A percentile compares a stretch with the other conserved stretches of the same genome.
Evolutionary conservation across 2,329 filamentous ascomycete species (phyloP).

Genomic region (Neocucurbitaria cava): DNA sequence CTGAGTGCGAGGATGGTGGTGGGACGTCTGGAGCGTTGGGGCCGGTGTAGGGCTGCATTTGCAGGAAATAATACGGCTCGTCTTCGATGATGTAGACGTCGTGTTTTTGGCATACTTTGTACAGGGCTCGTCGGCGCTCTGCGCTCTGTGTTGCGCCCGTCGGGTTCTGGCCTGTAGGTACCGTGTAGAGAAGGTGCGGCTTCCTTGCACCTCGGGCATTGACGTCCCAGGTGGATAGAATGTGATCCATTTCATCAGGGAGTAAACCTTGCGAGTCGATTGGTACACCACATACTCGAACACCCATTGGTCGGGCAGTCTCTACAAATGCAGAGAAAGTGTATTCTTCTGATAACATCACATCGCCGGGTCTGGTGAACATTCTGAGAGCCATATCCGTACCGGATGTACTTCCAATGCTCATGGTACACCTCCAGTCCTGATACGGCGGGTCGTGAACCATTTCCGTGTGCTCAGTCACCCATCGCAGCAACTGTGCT

Average conservation of each 20-base stretch:
- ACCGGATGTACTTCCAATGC: slow-evolving; percentile 83
- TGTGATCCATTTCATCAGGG: slow-evolving; percentile 66
- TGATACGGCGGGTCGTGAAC: slow-evolving; percentile 85
- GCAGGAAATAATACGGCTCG: slow-evolving; percentile 93
- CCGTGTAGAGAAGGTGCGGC: slow-evolving; percentile 72
- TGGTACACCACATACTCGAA: slow-evolving; percentile 65
- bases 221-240: slow-evolving; percentile 71
- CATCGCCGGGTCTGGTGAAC: slow-evolving; percentile 78
- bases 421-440: slow-evolving; percentile 87
- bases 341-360: slow-evolving; percentile 86
- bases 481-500: slow-evolving; percentile 85
- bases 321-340: slow-evolving; percentile 82
- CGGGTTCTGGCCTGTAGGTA: slow-evolving; percentile 87
- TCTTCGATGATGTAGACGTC: slow-evolving; percentile 89
- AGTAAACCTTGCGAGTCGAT: slow-evolving; percentile 73
- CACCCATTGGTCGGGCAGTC: slow-evolving; percentile 68
- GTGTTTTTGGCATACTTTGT: slow-evolving; percentile 80
- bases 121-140: slow-evolving; percentile 73
- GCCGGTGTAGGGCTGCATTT: slow-evolving; percentile 78
- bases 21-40: slow-evolving; percentile 59
- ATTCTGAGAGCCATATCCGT: slow-evolving; percentile 85
- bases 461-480: slow-evolving; percentile 95
- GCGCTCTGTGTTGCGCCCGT: slow-evolving; percentile 81
- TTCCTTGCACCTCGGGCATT: slow-evolving; percentile 62
- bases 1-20: slow-evolving; percentile 67